Evolutionary conservation across 164 flowering plant genomes (phyloP).

Genomic region (Piper longum): DNA sequence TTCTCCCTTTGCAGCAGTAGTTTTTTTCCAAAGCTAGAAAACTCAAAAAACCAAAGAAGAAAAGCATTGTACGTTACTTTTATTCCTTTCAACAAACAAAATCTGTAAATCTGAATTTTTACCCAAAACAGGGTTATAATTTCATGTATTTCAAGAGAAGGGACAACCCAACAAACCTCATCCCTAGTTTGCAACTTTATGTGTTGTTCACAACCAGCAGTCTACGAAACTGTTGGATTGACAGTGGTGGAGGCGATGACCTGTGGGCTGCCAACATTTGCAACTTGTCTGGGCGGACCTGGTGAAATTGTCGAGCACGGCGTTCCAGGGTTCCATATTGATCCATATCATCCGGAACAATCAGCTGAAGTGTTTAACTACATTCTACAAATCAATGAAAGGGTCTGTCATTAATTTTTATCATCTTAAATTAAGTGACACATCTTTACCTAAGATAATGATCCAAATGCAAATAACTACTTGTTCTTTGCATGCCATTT

Average conservation of each 20-base stretch:
- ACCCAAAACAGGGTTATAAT: neutral
- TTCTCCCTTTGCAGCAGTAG: too few relatives aligned
- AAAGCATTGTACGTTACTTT: too few relatives aligned
- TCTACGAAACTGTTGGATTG: conserved; percentile 93
- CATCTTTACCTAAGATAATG: too few relatives aligned
- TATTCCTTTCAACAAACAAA: too few relatives aligned
- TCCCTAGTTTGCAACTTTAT: neutral
- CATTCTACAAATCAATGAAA: conserved; percentile 69
- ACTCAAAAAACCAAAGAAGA: too few relatives aligned
- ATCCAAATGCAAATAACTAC: too few relatives aligned
- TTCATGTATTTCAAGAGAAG: too few relatives aligned
- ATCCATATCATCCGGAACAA: conserved; percentile 89
- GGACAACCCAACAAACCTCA: too few relatives aligned
- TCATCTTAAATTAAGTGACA: too few relatives aligned
- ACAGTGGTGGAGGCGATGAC: conserved; percentile 98
- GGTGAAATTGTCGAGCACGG: conserved; percentile 91
- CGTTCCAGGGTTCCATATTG: conserved; percentile 79
- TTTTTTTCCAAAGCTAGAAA: too few relatives aligned
- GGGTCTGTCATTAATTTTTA: conserved; percentile 23
- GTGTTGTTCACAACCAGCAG: conserved; percentile 54
- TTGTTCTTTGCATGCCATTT: too few relatives aligned
- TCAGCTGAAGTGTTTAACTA: conserved; percentile 35
- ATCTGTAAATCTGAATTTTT: too few relatives aligned
- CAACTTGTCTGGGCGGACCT: conserved; percentile 96
- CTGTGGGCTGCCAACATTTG: conserved; percentile 97